phyloP scores from a whole-genome alignment of 768 basidiomycete species.

The Agaricus blazei region DNA sequence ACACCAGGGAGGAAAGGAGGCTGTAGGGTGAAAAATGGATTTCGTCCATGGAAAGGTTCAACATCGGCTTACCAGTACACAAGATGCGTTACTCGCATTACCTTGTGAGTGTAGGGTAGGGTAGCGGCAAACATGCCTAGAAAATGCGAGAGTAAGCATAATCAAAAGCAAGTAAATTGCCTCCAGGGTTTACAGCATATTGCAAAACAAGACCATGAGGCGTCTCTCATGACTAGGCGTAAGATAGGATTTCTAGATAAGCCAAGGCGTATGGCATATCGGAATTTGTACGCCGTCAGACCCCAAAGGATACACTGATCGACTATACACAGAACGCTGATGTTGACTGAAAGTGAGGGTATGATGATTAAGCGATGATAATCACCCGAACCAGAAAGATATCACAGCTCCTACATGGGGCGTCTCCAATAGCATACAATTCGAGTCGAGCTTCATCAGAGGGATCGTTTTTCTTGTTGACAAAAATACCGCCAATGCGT shows the following conservation, averaged over 20 bases:
- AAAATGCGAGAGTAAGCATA: background rate
- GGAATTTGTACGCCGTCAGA: background rate
- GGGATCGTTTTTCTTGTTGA: background rate
- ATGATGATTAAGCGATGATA: background rate
- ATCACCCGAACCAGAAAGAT: background rate
- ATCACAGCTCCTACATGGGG: background rate
- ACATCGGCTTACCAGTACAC: background rate
- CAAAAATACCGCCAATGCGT: background rate
- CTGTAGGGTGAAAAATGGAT: background rate
- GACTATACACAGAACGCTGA: background rate
- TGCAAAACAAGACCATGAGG: background rate
- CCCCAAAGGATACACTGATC: constrained; percentile 1
- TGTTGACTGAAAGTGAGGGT: background rate
- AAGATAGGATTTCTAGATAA: constrained; percentile 1
- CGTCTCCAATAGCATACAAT: background rate
- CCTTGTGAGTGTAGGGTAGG: background rate
- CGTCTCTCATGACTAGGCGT: constrained; percentile 1
- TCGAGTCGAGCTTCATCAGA: background rate
- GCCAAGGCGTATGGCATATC: background rate
- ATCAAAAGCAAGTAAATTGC: background rate
- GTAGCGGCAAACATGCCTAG: background rate
- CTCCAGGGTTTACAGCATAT: background rate
- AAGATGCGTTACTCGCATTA: background rate
- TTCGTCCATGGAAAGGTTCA: too few relatives aligned
- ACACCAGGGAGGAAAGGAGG: background rate